These are phyloP conservation scores for Hevea brasiliensis DNA, from an alignment of 345 rosid genomes.

Conservation along the genomic window DNA sequence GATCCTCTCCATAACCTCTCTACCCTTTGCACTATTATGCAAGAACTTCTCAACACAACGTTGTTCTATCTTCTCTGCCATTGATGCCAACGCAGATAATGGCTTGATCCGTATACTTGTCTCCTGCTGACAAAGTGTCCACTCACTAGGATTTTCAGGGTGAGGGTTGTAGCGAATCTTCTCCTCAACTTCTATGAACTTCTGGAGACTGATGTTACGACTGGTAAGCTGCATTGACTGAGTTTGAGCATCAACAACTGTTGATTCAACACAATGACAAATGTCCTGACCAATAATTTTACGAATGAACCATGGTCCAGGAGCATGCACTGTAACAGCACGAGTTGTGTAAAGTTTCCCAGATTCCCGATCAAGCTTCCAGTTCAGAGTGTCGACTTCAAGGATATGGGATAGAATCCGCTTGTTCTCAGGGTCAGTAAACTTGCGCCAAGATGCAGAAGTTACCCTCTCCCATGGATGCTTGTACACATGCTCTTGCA, in stretches of 20 bases:
- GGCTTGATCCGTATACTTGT: conserved; percentile 90
- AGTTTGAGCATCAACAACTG: conserved; percentile 73
- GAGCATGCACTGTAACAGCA: conserved; percentile 79
- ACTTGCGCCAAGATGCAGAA: conserved; percentile 98
- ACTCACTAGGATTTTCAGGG: conserved; percentile 67
- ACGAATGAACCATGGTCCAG: conserved; percentile 93
- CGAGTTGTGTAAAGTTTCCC: conserved; percentile 91
- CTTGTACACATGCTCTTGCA: conserved; percentile 86
- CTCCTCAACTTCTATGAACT: conserved; percentile 91
- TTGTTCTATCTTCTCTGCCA: conserved; percentile 97
- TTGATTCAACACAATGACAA: conserved; percentile 88
- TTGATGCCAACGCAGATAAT: conserved; percentile 82
- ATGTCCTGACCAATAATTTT: conserved; percentile 86
- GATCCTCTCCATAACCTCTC: conserved; percentile 97
- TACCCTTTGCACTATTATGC: conserved; percentile 88
- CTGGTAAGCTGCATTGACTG: conserved; percentile 87
- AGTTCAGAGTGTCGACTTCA: conserved; percentile 83
- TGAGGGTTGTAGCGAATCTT: conserved; percentile 80
- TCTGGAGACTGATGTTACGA: conserved; percentile 80
- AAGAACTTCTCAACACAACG: conserved; percentile 82
- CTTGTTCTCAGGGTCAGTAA: conserved; percentile 88
- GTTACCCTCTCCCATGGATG: conserved; percentile 99
- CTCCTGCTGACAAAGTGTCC: conserved; percentile 82
- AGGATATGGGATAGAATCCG: conserved; percentile 73
- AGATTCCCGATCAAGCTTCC: conserved; percentile 52